Conservation (phyloP, 345 rosid species). For the Limnanthes douglasii region DNA sequence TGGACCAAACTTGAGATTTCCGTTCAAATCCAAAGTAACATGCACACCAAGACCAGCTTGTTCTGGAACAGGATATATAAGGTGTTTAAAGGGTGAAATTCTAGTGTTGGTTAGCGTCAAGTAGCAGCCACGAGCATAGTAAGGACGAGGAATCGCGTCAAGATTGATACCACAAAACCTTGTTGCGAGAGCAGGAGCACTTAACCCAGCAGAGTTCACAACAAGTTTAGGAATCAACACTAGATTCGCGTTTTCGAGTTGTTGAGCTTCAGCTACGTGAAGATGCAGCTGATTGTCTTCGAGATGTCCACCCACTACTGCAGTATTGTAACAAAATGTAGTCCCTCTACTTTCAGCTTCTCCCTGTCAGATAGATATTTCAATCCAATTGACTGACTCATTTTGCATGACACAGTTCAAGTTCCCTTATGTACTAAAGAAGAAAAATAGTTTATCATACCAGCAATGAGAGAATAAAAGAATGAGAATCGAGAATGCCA, state of each 20-base stretch:
- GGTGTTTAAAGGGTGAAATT: slow-evolving; percentile 36
- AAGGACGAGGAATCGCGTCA: slow-evolving; percentile 28
- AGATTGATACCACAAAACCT: slow-evolving; percentile 39
- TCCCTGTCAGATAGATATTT: slow-evolving; percentile 38
- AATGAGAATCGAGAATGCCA: slow-evolving; percentile 73
- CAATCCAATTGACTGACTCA: too few relatives aligned
- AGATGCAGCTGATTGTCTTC: slow-evolving; percentile 42
- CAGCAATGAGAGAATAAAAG: slow-evolving; percentile 72
- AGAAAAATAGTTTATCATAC: slow-evolving; percentile 16
- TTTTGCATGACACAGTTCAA: background rate
- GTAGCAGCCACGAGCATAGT: slow-evolving; percentile 83
- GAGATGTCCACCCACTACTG: slow-evolving; percentile 47
- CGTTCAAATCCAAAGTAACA: slow-evolving; percentile 80
- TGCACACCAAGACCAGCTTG: slow-evolving; percentile 91
- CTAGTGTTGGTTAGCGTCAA: slow-evolving; percentile 41
- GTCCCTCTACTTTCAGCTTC: slow-evolving; percentile 59
- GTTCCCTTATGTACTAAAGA: background rate
- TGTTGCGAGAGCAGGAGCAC: slow-evolving; percentile 55
- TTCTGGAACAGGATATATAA: slow-evolving; percentile 87
- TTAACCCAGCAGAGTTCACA: slow-evolving; percentile 76
- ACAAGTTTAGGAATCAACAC: slow-evolving; percentile 47
- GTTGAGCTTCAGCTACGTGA: slow-evolving; percentile 29
- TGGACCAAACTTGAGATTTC: slow-evolving; percentile 86
- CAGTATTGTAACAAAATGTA: slow-evolving; percentile 64
- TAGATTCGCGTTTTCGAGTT: slow-evolving; percentile 33